Percentiles rank a stretch among this genome's conserved stretches.
These are phyloP conservation scores for Fusarium clavum DNA, from an alignment of 2,329 filamentous ascomycete genomes.

Conservation along the genomic window DNA sequence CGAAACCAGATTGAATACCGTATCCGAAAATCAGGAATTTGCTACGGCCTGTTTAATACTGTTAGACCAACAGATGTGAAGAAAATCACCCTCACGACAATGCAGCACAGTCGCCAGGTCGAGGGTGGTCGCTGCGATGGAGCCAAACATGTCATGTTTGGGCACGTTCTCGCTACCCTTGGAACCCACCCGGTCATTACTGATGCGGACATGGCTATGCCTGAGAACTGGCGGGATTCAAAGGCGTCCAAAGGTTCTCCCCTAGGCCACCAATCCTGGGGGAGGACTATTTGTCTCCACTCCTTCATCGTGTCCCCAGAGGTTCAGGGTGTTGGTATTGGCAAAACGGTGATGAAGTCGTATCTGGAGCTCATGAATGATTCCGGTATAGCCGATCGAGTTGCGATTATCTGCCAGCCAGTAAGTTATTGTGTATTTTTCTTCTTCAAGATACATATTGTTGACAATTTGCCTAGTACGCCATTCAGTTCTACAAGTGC, in stretches of 20 bases:
- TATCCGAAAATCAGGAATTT: slow-evolving; percentile 65
- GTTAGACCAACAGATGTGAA: slow-evolving; percentile 60
- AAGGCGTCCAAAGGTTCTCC: slow-evolving; percentile 55
- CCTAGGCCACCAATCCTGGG: slow-evolving; percentile 77
- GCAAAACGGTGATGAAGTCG: slow-evolving; percentile 77
- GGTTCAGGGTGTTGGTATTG: slow-evolving; percentile 79
- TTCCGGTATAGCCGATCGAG: slow-evolving; percentile 75
- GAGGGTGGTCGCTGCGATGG: slow-evolving; percentile 58
- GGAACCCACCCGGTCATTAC: slow-evolving; percentile 72
- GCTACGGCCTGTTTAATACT: slow-evolving; percentile 82
- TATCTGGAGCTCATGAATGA: slow-evolving; percentile 82
- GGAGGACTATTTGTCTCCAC: slow-evolving; percentile 82
- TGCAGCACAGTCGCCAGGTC: slow-evolving; percentile 63
- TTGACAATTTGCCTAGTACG: slow-evolving; percentile 57
- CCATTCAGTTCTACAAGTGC: slow-evolving; percentile 80
- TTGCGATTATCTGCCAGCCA: slow-evolving; percentile 82
- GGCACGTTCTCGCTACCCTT: slow-evolving; percentile 81
- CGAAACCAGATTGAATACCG: slow-evolving; percentile 48
- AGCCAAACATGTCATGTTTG: slow-evolving; percentile 71
- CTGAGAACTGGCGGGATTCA: slow-evolving; percentile 71
- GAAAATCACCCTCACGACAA: slow-evolving; percentile 64
- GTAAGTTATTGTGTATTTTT: slow-evolving; percentile 52
- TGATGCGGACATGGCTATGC: slow-evolving; percentile 81
- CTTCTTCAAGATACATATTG: background rate
- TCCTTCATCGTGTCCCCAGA: slow-evolving; percentile 83